phyloP scores from a whole-genome alignment of 148 eudicot species.

The Chenopodium suecicum region DNA sequence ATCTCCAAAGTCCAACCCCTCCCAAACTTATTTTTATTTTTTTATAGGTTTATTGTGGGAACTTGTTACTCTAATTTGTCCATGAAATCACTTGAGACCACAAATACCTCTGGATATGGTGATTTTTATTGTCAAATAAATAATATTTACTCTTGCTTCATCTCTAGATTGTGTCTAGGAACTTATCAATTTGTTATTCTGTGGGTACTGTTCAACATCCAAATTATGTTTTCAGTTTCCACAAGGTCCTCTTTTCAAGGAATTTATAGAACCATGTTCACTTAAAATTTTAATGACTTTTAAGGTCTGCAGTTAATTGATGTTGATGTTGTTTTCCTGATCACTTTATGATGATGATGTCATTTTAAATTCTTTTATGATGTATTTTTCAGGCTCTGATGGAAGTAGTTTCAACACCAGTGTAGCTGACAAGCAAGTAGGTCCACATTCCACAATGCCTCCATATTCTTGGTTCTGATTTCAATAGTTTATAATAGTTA shows the following conservation, averaged over 20 bases:
- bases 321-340: neutral
- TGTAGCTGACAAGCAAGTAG: slow-evolving; percentile 79
- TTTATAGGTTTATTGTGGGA: neutral
- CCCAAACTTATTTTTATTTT: neutral
- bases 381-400: slow-evolving; percentile 53
- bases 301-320: neutral
- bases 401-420: slow-evolving; percentile 82
- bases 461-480: neutral
- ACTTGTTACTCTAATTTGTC: neutral
- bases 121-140: too few species aligned
- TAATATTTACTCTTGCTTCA: too few species aligned
- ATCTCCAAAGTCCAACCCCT: neutral
- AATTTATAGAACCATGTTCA: neutral
- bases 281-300: too few species aligned
- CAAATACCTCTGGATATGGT: too few species aligned
- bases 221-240: too few species aligned
- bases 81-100: neutral
- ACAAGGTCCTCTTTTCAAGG: too few species aligned
- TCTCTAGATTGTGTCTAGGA: too few species aligned
- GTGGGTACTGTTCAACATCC: too few species aligned
- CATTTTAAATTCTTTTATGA: neutral
- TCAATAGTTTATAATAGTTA: neutral
- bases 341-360: neutral
- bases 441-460: slow-evolving; percentile 21
- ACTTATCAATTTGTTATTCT: too few species aligned